Evolutionary conservation across 331 rosid species (phyloP), one percentile per base, ranked within the genome.

Genomic region (Acacia pycnantha): DNA sequence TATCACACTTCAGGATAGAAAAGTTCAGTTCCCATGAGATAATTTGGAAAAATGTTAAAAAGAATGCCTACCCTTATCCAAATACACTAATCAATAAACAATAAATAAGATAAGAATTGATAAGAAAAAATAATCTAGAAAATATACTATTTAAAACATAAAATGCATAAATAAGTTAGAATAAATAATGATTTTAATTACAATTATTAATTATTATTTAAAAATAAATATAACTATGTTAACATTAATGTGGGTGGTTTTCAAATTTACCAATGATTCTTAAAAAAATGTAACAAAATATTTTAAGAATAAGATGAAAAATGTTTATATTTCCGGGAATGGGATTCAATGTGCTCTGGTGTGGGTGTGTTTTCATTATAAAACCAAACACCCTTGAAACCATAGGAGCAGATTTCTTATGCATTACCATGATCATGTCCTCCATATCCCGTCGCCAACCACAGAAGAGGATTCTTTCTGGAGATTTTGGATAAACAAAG

Each of bases 391-490:
- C 19, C 74, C 33, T 19, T 11, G 77, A 79, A 77, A 81, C 73
- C 79, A 81, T 74, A 72, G 82, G 40, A 84, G 82, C 69, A 70
- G 61, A 89, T 80, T 79, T 87, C 82, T 78, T 59, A 56, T 62
- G 64, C 83, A 89, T 87, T 92, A 94, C 98, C 98, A 89, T 88
- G 89, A 94, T 90, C 96, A 94, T 94, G 84, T 92, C 97, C 84
- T 94, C 98, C 97, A 92, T 91, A 88, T 94, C 98, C 83, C 96
- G 97, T 70, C 98, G 85, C 98, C 98, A 94, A 85, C 98, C 96
- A 75, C 97, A 94, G 75, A 90, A 87, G 72, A 92, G 97, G 81
- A 94, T 94, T 87, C 80, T 94, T 89, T 94, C 97, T 12, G 89
- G 81, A 83, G 92, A 90, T 85, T 87, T 88, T 68, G 93, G 96